Base-by-base conservation (phyloP, 1,139 yeast genomes). In the Hyphopichia fennica region DNA sequence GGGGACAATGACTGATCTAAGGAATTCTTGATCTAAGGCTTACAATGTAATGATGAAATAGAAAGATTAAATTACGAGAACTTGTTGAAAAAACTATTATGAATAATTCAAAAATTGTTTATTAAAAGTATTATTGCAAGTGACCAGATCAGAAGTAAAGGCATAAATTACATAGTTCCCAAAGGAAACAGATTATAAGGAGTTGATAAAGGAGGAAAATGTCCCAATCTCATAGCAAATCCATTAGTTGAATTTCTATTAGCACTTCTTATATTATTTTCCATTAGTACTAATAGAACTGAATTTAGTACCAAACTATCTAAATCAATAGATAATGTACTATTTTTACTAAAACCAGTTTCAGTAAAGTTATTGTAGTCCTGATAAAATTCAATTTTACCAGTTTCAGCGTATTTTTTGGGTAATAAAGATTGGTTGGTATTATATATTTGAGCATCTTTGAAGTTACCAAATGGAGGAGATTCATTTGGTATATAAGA, bases 401-500 rank as follows among this genome's bases (percentile, higher is more conserved):
- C 77, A 10, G 56, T 50, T 40, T 70, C 75, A 10, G 62, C 48
- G 45, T 54, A 70, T 45, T 60, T 69, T 46, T 62, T 68, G 13
- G 75, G 75, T 3, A 69, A 43, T 1, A 64, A 35, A 7, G 52
- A 43, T 19, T 45, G 37, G 4, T 46, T 43, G 6, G 50, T 49
- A 14, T 45, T 43, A 41, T 62, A 63, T n/a, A 54, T 41, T n/a
- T 60, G 38, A 0, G 66, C 49, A 44, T 71, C 75, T 39, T 56
- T 60, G 39, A 63, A 67, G 2, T 53, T 48, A 1, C 75, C 77
- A 54, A 73, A 72, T 1, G 77, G 77, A 0, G 78, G 79, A 39
- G 63, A 45, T 22, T 63, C 54, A 44, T 58, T 55, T 15, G 75
- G 68, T 13, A 68, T 56, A 45, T 60, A 65, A 11, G 50, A 10